A percentile compares a stretch with the other conserved stretches of the same genome.
Conservation (phyloP, 1,284 basidiomycete species). For the Tilletia setariae region DNA sequence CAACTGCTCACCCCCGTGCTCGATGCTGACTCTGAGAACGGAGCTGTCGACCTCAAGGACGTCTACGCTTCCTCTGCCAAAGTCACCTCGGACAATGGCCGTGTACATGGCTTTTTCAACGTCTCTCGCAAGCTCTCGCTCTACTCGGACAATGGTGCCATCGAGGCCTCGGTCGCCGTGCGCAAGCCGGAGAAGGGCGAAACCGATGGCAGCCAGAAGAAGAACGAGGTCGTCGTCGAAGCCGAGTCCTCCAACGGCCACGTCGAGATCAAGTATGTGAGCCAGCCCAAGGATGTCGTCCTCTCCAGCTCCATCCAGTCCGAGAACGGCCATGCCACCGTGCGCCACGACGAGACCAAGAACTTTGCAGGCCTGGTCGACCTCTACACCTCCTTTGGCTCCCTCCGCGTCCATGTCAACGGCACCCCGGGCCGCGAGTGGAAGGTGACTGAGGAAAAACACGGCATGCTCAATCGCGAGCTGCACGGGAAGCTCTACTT, state of each 20-base stretch:
- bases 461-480: background rate
- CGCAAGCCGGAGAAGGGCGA: background rate
- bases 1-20: background rate
- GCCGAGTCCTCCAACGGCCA: background rate
- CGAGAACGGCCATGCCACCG: background rate
- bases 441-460: background rate
- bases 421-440: background rate
- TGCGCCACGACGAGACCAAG: background rate
- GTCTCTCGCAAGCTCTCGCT: background rate
- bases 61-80: background rate
- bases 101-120: background rate
- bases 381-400: background rate
- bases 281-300: background rate
- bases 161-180: background rate
- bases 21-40: background rate
- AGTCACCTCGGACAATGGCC: background rate
- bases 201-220: background rate
- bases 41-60: background rate
- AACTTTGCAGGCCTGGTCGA: constrained; percentile 5
- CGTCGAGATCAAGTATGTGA: background rate
- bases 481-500: constrained; percentile 1
- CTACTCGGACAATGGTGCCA: background rate
- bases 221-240: background rate
- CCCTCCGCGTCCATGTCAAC: background rate
- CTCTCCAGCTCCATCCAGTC: background rate